Evolutionary conservation across 768 basidiomycete species (phyloP).

Genomic region (Udeniomyces megalosporus): DNA sequence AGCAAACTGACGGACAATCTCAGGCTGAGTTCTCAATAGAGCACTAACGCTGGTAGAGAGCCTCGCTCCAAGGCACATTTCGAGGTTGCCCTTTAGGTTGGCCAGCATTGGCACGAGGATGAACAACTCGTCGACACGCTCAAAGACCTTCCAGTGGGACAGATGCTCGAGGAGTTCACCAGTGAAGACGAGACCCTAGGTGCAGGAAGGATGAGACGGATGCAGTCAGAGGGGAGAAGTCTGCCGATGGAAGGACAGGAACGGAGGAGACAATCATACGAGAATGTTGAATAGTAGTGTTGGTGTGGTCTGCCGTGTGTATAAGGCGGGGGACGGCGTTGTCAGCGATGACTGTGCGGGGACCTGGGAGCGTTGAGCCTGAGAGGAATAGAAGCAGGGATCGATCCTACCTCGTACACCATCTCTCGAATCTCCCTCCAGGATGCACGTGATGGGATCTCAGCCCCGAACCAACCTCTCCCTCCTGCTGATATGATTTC

Average conservation of each 20-base stretch:
- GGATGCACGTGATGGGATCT: background rate
- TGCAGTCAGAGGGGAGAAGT: background rate
- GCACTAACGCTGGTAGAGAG: constrained; percentile 60
- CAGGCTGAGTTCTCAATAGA: too few relatives aligned
- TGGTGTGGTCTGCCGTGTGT: constrained; percentile 64
- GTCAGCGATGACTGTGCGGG: too few relatives aligned
- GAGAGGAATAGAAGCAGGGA: too few relatives aligned
- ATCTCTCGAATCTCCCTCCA: constrained; percentile 22
- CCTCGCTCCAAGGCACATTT: constrained; percentile 94
- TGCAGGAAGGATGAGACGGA: too few relatives aligned
- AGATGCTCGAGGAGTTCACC: constrained; percentile 78
- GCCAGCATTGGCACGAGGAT: constrained; percentile 66
- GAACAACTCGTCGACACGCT: constrained; percentile 79
- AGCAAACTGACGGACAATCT: too few relatives aligned
- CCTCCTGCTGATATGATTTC: background rate
- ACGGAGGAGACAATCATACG: too few relatives aligned
- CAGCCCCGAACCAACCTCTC: background rate
- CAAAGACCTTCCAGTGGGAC: constrained; percentile 84
- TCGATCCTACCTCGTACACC: constrained; percentile 27
- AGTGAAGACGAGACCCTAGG: constrained; percentile 59
- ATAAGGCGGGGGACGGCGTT: too few relatives aligned
- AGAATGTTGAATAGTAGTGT: constrained; percentile 68
- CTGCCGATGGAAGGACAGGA: too few relatives aligned
- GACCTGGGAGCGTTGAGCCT: too few relatives aligned
- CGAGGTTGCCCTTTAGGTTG: constrained; percentile 91